Evolutionary conservation across 495 filamentous ascomycete genomes (phyloP).

Genomic region (Amniculicola lignicola): DNA sequence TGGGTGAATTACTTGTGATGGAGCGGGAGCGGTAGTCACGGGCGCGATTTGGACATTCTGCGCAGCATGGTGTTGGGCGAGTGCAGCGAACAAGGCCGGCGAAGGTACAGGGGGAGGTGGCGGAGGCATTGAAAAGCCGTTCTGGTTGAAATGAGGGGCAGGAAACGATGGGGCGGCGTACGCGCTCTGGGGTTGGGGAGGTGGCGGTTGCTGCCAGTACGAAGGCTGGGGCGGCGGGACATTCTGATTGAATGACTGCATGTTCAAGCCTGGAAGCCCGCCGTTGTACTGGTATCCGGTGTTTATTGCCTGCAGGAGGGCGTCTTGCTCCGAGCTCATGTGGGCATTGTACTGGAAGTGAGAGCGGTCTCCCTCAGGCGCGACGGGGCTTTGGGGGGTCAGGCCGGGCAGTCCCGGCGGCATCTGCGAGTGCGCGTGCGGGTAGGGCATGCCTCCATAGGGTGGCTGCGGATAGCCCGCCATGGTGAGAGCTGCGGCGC

Average conservation of each 20-base stretch:
- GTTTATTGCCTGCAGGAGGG: background rate
- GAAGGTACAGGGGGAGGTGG: constrained; percentile 6
- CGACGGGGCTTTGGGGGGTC: constrained; percentile 1
- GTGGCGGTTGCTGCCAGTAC: background rate
- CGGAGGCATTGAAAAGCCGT: constrained; percentile 1
- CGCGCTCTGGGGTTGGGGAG: background rate
- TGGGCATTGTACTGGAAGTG: constrained; percentile 2
- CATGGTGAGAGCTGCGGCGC: constrained; percentile 3
- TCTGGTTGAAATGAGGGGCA: constrained; percentile 3
- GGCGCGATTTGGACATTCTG: background rate
- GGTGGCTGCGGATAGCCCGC: constrained; percentile 29
- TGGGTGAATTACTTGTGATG: too few species aligned
- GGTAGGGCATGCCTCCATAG: constrained; percentile 18
- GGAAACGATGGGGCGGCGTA: constrained; percentile 1
- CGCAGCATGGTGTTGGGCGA: too few species aligned
- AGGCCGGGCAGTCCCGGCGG: background rate
- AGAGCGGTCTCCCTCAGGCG: constrained; percentile 9
- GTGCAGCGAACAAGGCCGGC: constrained; percentile 1
- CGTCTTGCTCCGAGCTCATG: background rate
- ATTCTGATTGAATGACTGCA: constrained; percentile 1
- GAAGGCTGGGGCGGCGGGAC: background rate
- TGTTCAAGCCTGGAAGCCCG: background rate
- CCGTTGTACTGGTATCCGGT: background rate
- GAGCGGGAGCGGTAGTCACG: background rate
- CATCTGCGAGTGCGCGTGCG: background rate